A percentile compares a stretch with the other conserved stretches of the same genome.
Conservation (phyloP, 164 flowering plant genomes). For the Aristolochia contorta region DNA sequence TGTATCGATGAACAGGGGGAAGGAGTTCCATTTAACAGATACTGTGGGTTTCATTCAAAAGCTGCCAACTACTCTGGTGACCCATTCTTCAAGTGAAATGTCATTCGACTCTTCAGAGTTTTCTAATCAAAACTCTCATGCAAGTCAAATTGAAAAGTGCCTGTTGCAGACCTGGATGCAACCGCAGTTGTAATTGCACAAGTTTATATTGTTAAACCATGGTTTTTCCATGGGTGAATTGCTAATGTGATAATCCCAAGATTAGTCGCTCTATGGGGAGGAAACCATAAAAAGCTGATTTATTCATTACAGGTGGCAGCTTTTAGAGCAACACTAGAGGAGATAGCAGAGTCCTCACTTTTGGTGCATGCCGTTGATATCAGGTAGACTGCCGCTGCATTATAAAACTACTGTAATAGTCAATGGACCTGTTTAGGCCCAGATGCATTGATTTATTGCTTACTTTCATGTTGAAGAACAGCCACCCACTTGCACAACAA, state of each 20-base stretch:
- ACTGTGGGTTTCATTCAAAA: constrained; percentile 98
- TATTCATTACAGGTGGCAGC: constrained; percentile 70
- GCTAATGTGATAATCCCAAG: not conserved
- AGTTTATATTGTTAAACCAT: no score
- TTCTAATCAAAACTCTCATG: not conserved
- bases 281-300: constrained; percentile 1
- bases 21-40: constrained; percentile 89
- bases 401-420: not conserved
- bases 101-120: not conserved
- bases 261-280: not conserved
- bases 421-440: not conserved
- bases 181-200: no score
- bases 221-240: no score
- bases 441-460: not conserved
- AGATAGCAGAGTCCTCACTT: constrained; percentile 88
- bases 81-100: constrained; percentile 1
- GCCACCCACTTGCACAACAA: constrained; percentile 82
- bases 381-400: constrained; percentile 35
- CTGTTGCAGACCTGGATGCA: no score
- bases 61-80: constrained; percentile 84
- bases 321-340: constrained; percentile 92
- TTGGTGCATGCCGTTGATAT: constrained; percentile 95
- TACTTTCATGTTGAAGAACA: constrained; percentile 20
- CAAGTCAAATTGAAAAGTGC: not conserved
- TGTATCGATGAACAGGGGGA: constrained; percentile 72